Evolutionary conservation across 768 basidiomycete genomes (phyloP).

Genomic region (Heimioporus sp.): DNA sequence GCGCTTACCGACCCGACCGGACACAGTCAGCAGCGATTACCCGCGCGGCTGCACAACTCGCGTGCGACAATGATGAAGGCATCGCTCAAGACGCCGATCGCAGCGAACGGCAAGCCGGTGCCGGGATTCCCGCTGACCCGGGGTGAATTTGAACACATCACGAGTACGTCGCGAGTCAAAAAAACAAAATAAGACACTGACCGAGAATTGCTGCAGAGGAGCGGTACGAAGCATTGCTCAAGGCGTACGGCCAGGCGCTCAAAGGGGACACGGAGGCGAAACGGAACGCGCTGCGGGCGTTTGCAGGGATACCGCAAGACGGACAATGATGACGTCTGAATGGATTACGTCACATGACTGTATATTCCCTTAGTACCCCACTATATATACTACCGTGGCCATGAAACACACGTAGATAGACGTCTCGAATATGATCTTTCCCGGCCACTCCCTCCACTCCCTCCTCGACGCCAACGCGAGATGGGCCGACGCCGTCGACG

Average conservation of each 20-base stretch:
- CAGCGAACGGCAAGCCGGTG: constrained; percentile 35
- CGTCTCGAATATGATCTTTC: background rate
- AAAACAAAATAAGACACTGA: no score
- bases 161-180: constrained; percentile 28
- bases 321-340: constrained; percentile 9
- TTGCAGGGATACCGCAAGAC: constrained; percentile 34
- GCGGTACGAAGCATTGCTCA: constrained; percentile 38
- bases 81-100: constrained; percentile 29
- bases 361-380: no score
- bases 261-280: constrained; percentile 42
- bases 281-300: constrained; percentile 36
- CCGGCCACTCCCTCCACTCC: background rate
- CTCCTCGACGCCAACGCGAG: constrained; percentile 54
- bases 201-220: constrained; percentile 17
- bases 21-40: constrained; percentile 36
- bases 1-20: background rate
- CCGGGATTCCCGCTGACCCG: constrained; percentile 36
- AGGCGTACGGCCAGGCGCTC: constrained; percentile 32
- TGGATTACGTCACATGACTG: no score
- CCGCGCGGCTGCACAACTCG: constrained; percentile 36
- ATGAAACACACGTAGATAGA: no score
- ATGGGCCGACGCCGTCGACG: constrained; percentile 65
- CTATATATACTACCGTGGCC: no score
- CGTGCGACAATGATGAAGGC: constrained; percentile 32
- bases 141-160: constrained; percentile 47